Base-by-base conservation (phyloP, 768 basidiomycete genomes). In the Daedalea quercina region DNA sequence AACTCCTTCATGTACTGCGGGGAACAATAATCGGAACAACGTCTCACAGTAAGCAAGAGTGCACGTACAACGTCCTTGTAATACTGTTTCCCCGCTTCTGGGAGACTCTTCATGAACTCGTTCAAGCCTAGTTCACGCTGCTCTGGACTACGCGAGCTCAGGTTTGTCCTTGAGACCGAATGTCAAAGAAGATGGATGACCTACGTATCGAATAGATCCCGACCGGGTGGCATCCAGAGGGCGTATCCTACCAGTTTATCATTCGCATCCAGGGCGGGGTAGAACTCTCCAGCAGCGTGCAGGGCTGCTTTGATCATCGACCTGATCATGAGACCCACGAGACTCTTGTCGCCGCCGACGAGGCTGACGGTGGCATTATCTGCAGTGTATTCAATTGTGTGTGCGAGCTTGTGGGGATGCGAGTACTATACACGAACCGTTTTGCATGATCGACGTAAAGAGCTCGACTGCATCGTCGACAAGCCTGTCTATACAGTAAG, bases 21-120 rank as follows among this genome's bases (percentile, higher is more conserved):
- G 2, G 28, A 4, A 31, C 28, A n/a, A n/a, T n/a, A 8, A 31
- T 19, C 23, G 13, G 46, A 9, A 8, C 4, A 22, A 15, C 9
- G 31, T 33, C 15, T 12, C 24, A 31, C 31, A 11, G 24, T 20
- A 4, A 17, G 19, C 6, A 20, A 4, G 20, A 9, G 44, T 19
- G 12, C 9, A 44, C 58, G 25, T 25, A 60, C 59, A 8, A 33
- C 41, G 11, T 52, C 47, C 9, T 47, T 34, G 52, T 51, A 58
- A 43, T 58, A 62, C 13, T 48, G 53, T 52, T 56, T 52, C 2
- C 54, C 60, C n/a, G 47, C 58, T 8, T 56, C 55, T 17, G 60
- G 50, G 17, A 62, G 52, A 42, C 43, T 17, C 11, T 15, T 48
- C 50, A 62, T 53, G 52, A 56, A 56, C 7, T 58, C 57, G 31